Evolutionary conservation across 1,284 basidiomycete genomes (phyloP), one percentile per base, ranked within the genome.

Genomic region (Leccinum angustisporum): DNA sequence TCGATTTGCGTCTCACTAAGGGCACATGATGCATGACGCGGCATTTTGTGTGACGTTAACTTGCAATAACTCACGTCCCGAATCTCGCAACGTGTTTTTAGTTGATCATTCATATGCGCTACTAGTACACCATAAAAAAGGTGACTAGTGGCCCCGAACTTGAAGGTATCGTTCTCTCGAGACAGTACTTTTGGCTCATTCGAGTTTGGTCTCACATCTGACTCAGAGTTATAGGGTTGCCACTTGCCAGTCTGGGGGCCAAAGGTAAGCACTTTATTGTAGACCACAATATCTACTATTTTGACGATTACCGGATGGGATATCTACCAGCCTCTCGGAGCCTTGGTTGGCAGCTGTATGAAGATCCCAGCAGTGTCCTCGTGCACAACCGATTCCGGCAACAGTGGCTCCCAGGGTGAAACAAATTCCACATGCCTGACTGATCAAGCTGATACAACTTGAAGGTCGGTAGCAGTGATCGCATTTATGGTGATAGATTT

Each of bases 391-490:
- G 18, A 21, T 48, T 48, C 21, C 4, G 46, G 21, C 46, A 51
- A n/a, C 25, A n/a, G 50, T 16, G 21, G 25, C 27, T 27, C 25
- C 25, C 8, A 27, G 50, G 25, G 21, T 51, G 50, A 51, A 51
- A 51, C 50, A 27, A 16, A 51, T 25, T 7, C 50, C 25, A 51
- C 50, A 27, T 51, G 25, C 50, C 18, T 27, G 50, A 27, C 13
- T 51, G 48, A 51, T 53, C 52, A 30, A 53, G 52, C 52, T 53
- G 52, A 53, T 53, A 33, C 51, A 53, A 46, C 18, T 48, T 13
- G 46, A 25, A 48, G 21, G 46, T 14, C 30, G 16, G 52, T 18
- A 13, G 11, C 30, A 2, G n/a, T 53, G 51, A 53, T 25, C 9
- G n/a, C 10, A 53, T 48, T 18, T 16, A 53, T 46, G 43, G 43